A percentile compares a stretch with the other conserved stretches of the same genome.
These are phyloP conservation scores for Suhomyces guaymorum DNA, from an alignment of 1,139 yeast genomes.

Conservation along the genomic window DNA sequence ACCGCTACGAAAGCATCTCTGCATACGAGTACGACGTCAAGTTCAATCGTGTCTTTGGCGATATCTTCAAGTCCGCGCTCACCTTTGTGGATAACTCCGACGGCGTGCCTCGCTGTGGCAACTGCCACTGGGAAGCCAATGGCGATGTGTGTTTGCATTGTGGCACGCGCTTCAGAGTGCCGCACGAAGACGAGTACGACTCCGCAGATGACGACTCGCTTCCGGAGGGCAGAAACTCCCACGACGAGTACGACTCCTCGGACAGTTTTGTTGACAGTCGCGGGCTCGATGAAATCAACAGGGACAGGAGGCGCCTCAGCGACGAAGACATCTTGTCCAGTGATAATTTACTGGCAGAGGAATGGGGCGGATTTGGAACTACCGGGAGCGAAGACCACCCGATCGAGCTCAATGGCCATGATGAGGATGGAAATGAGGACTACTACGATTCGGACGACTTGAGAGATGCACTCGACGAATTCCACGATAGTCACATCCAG, in stretches of 20 bases:
- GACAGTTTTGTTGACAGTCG: constrained; percentile 28
- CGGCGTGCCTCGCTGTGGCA: constrained; percentile 77
- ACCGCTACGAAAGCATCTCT: constrained; percentile 26
- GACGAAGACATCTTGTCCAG: constrained; percentile 15
- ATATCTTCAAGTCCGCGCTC: constrained; percentile 50
- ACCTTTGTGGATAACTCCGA: constrained; percentile 65
- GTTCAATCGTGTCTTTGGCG: constrained; percentile 44
- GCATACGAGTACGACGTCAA: constrained; percentile 42
- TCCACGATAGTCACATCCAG: constrained; percentile 18
- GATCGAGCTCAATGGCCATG: constrained; percentile 15
- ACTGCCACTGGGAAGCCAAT: constrained; percentile 81
- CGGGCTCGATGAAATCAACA: constrained; percentile 17
- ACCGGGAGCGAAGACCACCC: constrained; percentile 11
- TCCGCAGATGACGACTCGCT: constrained; percentile 33
- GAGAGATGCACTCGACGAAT: constrained; percentile 19
- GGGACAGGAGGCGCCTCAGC: constrained; percentile 10
- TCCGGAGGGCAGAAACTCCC: no score
- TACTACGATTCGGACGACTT: constrained; percentile 18
- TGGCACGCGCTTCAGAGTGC: constrained; percentile 42
- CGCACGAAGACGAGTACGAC: constrained; percentile 29
- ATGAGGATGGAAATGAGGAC: constrained; percentile 15
- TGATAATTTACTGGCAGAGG: constrained; percentile 8
- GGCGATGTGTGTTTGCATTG: constrained; percentile 59
- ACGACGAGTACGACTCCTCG: constrained; percentile 23
- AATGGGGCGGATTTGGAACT: constrained; percentile 18